phyloP scores from a whole-genome alignment of 306 rosid genomes.

The Lagenaria siceraria region DNA sequence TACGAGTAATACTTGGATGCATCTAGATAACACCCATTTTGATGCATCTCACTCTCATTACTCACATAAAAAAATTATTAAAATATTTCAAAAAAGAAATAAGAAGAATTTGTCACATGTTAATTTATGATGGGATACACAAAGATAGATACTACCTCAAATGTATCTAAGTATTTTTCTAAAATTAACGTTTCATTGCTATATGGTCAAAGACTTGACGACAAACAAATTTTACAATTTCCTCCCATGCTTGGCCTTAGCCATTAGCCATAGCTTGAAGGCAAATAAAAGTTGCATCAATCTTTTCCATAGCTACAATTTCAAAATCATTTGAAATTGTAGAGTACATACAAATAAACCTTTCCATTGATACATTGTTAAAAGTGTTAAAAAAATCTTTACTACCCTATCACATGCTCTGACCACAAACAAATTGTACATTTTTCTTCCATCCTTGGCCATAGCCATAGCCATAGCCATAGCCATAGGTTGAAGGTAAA shows the following conservation, averaged over 20 bases:
- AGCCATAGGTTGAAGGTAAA: background rate
- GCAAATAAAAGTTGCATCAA: background rate
- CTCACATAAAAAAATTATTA: too few relatives aligned
- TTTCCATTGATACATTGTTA: background rate
- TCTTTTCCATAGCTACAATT: background rate
- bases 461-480: background rate
- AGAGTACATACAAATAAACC: background rate
- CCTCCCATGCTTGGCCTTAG: background rate
- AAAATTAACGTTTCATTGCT: too few relatives aligned
- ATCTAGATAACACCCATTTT: too few relatives aligned
- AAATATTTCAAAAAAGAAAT: too few relatives aligned
- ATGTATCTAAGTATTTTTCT: too few relatives aligned
- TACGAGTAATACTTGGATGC: too few relatives aligned
- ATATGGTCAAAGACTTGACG: too few relatives aligned
- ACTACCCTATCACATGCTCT: background rate
- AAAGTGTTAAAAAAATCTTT: background rate
- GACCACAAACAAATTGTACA: background rate
- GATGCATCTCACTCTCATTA: too few relatives aligned
- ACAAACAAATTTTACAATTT: background rate
- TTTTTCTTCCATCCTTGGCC: background rate
- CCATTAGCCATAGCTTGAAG: conserved; percentile 1
- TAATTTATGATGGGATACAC: too few relatives aligned
- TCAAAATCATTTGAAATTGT: background rate
- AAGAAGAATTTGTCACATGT: too few relatives aligned
- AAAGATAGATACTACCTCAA: too few relatives aligned